These are phyloP conservation scores for Boletus insuetus DNA, from an alignment of 768 basidiomycete species.

Conservation along the genomic window DNA sequence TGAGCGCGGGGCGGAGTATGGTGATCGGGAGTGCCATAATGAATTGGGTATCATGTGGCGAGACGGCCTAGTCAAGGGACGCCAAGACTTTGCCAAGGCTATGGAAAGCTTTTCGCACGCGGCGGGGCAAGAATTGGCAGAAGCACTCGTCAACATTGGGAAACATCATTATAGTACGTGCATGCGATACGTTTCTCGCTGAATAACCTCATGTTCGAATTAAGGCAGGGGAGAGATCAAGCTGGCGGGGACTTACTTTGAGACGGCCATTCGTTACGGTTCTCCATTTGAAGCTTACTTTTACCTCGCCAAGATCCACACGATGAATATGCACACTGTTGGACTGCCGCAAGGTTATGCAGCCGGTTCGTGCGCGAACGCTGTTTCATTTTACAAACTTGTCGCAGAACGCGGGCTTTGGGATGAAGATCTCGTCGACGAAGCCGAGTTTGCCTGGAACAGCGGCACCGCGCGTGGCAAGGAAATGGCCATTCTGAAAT, in stretches of 20 bases:
- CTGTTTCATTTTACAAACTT: slow-evolving; percentile 90
- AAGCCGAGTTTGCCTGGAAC: slow-evolving; percentile 77
- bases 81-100: slow-evolving; percentile 67
- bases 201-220: slow-evolving; percentile 4
- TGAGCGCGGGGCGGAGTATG: slow-evolving; percentile 75
- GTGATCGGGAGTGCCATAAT: slow-evolving; percentile 87
- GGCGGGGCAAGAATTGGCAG: slow-evolving; percentile 84
- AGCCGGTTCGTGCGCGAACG: slow-evolving; percentile 81
- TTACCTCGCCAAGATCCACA: slow-evolving; percentile 84
- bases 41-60: slow-evolving; percentile 89
- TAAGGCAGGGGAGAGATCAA: slow-evolving; percentile 68
- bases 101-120: slow-evolving; percentile 69
- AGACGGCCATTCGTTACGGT: slow-evolving; percentile 80
- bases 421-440: slow-evolving; percentile 75
- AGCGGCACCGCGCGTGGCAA: slow-evolving; percentile 67
- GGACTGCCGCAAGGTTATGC: slow-evolving; percentile 45
- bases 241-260: slow-evolving; percentile 71
- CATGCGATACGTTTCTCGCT: neutral
- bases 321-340: slow-evolving; percentile 46
- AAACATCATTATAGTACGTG: slow-evolving; percentile 68
- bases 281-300: slow-evolving; percentile 95
- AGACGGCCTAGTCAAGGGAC: slow-evolving; percentile 75
- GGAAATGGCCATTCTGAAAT: slow-evolving; percentile 84
- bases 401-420: slow-evolving; percentile 90
- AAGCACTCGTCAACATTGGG: slow-evolving; percentile 88